A percentile compares a stretch with the other conserved stretches of the same genome.
Conservation (phyloP, 2,329 filamentous ascomycete genomes). For the Fusarium camptoceras region DNA sequence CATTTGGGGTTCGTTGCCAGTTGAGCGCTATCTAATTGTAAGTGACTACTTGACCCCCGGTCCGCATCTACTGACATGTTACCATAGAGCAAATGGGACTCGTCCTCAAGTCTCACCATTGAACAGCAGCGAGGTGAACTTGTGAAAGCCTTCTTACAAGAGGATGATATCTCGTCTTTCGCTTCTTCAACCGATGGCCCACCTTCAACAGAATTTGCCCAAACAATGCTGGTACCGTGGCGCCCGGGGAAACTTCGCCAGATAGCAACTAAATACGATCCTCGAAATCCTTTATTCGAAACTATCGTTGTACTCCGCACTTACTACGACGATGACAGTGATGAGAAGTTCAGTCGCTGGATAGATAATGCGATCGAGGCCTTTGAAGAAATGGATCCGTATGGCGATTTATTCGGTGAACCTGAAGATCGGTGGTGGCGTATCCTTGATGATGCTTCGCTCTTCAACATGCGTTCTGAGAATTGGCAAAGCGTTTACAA, state of each 20-base stretch:
- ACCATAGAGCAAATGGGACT: background rate
- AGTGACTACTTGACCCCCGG: background rate
- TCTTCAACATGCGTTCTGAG: background rate
- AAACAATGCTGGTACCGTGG: background rate
- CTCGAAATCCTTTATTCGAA: background rate
- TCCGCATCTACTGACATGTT: background rate
- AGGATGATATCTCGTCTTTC: background rate
- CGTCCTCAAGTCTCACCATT: background rate
- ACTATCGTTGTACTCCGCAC: background rate
- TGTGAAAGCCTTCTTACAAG: background rate
- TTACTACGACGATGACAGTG: background rate
- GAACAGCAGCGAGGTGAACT: background rate
- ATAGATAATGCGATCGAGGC: background rate
- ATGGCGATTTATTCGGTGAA: background rate
- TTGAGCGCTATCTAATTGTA: background rate
- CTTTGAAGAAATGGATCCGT: background rate
- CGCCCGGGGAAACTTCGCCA: background rate
- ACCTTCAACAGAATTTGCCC: background rate
- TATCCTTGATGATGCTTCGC: background rate
- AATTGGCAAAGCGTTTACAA: background rate
- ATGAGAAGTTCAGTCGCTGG: background rate
- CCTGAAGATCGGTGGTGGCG: background rate
- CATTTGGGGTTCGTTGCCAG: background rate
- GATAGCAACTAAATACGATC: background rate
- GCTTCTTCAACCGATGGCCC: fast-evolving